Percentiles rank a stretch among this genome's conserved stretches.
phyloP scores from a whole-genome alignment of 129 eudicot species.

The Flaveria brownii region DNA sequence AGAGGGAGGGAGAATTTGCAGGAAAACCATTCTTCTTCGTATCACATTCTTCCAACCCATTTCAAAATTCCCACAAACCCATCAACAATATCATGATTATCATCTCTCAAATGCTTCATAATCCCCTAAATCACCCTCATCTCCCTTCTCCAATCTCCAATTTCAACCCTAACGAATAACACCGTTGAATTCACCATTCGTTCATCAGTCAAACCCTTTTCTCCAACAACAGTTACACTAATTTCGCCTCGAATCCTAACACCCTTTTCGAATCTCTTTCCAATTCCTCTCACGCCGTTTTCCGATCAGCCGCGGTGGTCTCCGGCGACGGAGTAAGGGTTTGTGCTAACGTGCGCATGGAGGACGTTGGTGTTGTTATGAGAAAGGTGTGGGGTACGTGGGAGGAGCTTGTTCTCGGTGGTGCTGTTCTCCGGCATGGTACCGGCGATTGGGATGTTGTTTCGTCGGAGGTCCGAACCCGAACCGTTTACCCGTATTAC shows the following conservation, averaged over 20 bases:
- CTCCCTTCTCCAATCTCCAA: neutral
- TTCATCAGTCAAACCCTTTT: conserved; percentile 21
- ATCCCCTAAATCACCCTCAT: neutral
- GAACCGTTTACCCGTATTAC: conserved; percentile 53
- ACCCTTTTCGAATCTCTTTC: neutral
- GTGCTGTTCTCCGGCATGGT: conserved; percentile 89
- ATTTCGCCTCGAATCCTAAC: neutral
- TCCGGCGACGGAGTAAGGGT: conserved; percentile 13
- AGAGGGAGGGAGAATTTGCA: conserved; percentile 32
- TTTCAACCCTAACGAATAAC: neutral
- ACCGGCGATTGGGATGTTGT: conserved; percentile 70
- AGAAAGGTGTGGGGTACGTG: conserved; percentile 78
- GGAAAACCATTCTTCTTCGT: conserved; percentile 33
- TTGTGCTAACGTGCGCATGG: conserved; percentile 24
- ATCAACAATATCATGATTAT: neutral
- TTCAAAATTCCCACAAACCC: conserved; percentile 18
- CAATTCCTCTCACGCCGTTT: conserved; percentile 2
- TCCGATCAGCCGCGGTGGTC: neutral
- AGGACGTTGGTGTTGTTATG: conserved; percentile 25
- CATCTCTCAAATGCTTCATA: conserved; percentile 10
- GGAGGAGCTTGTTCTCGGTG: conserved; percentile 87
- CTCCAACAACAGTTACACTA: neutral
- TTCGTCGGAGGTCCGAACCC: conserved; percentile 78
- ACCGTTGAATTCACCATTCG: neutral
- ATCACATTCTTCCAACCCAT: conserved; percentile 2